Conservation (phyloP, 208 protist species). For the Leishmania braziliensis region DNA sequence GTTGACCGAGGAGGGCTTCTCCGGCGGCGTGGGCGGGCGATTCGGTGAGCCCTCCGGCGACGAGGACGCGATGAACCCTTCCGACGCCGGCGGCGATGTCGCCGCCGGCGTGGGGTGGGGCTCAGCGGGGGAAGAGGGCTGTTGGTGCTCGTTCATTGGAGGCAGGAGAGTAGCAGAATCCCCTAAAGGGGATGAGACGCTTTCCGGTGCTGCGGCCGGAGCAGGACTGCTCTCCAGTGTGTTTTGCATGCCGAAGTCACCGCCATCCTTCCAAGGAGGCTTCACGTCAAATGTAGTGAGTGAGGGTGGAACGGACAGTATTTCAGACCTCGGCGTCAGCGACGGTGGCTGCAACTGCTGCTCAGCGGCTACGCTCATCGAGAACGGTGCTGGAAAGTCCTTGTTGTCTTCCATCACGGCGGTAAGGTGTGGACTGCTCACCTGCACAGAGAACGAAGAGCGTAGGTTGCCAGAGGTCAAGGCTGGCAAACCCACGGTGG, state of each 20-base stretch:
- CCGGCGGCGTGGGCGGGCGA: constrained; percentile 16
- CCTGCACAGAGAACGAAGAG: constrained; percentile 11
- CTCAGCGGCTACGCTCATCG: neutral
- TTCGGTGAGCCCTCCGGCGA: constrained; percentile 14
- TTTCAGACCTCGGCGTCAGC: neutral
- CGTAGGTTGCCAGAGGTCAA: constrained; percentile 10
- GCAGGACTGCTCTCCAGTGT: constrained; percentile 3
- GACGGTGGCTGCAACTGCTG: constrained; percentile 4
- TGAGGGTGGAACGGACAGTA: neutral
- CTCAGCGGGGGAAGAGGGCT: constrained; percentile 13
- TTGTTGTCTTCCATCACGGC: constrained; percentile 6
- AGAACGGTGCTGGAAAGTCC: neutral
- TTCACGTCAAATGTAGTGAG: constrained; percentile 10
- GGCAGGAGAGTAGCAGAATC: neutral
- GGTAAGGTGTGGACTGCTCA: constrained; percentile 2
- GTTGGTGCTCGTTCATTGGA: neutral
- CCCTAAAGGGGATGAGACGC: neutral
- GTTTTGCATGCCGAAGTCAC: constrained; percentile 20
- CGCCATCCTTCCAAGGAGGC: constrained; percentile 35
- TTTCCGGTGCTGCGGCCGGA: neutral
- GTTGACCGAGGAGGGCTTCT: constrained; percentile 13
- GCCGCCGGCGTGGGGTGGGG: constrained; percentile 17
- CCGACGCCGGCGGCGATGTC: neutral
- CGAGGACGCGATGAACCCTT: constrained; percentile 29
- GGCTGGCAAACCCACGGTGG: constrained; percentile 17